Conservation (phyloP, 305 asterid genomes). For the Fraxinus latifolia region DNA sequence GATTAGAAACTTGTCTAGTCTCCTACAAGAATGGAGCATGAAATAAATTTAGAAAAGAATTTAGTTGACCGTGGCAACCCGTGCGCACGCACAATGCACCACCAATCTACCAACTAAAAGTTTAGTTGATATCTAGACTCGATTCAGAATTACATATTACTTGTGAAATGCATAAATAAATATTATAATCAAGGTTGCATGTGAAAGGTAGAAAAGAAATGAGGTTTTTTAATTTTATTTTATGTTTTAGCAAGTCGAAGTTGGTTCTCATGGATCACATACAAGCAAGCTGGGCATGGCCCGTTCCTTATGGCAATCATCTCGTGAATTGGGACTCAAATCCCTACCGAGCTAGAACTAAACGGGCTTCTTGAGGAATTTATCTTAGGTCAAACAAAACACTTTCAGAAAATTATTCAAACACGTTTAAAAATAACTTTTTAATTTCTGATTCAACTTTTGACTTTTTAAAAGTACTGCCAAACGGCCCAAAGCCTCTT, state of each 20-base stretch:
- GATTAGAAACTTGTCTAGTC: background rate
- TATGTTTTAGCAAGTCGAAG: too few relatives aligned
- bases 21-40: background rate
- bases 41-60: background rate
- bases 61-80: background rate
- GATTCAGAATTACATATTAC: too few relatives aligned
- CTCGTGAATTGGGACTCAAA: background rate
- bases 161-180: too few relatives aligned
- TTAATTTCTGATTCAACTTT: background rate
- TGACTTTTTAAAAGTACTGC: background rate
- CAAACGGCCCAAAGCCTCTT: background rate
- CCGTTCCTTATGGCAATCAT: background rate
- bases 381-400: background rate
- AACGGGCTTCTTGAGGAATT: background rate
- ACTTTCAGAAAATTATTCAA: background rate
- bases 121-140: background rate
- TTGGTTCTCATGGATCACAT: too few relatives aligned
- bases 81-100: background rate
- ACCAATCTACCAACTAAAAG: too few relatives aligned
- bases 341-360: background rate
- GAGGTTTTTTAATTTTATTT: too few relatives aligned
- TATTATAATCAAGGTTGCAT: too few relatives aligned
- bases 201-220: too few relatives aligned
- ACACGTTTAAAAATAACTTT: background rate
- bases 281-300: background rate